phyloP scores from a whole-genome alignment of 371 early-diverging fungal genomes.

The Lichtheimia corymbifera region DNA sequence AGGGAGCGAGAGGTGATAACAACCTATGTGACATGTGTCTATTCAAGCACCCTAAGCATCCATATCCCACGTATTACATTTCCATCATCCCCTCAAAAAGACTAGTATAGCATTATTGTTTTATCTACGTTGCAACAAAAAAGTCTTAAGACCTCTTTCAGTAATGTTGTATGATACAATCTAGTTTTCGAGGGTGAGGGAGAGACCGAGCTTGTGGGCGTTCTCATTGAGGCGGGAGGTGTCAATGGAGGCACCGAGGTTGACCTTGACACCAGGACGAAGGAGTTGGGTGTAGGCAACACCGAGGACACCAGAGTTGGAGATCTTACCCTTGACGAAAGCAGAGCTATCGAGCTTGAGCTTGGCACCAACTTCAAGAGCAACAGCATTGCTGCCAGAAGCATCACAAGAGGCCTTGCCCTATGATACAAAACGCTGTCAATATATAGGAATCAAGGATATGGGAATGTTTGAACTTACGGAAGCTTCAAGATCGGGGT shows the following conservation, averaged over 20 bases:
- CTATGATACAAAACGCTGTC: too few relatives aligned
- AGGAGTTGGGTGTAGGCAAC: conserved; percentile 91
- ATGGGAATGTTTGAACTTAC: too few relatives aligned
- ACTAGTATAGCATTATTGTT: too few relatives aligned
- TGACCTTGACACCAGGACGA: conserved; percentile 93
- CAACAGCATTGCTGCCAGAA: conserved; percentile 71
- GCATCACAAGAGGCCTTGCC: conserved; percentile 92
- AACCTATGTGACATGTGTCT: too few relatives aligned
- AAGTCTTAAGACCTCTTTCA: too few relatives aligned
- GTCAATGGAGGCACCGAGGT: conserved; percentile 91
- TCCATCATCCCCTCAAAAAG: too few relatives aligned
- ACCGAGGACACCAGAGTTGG: conserved; percentile 92
- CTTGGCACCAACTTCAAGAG: conserved; percentile 95
- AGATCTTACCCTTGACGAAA: conserved; percentile 95
- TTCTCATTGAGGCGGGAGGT: conserved; percentile 89
- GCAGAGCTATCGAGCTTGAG: conserved; percentile 86
- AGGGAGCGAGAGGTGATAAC: too few relatives aligned
- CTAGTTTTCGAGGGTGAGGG: conserved; percentile 87
- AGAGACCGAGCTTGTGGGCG: conserved; percentile 94
- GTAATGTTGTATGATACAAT: conserved; percentile 5
- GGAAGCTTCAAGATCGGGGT: conserved; percentile 88
- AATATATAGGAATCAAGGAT: too few relatives aligned
- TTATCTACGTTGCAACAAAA: too few relatives aligned
- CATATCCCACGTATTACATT: too few relatives aligned
- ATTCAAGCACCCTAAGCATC: too few relatives aligned